These are phyloP conservation scores for Phanerochaete sordida DNA, from an alignment of 768 basidiomycete genomes.

Conservation along the genomic window DNA sequence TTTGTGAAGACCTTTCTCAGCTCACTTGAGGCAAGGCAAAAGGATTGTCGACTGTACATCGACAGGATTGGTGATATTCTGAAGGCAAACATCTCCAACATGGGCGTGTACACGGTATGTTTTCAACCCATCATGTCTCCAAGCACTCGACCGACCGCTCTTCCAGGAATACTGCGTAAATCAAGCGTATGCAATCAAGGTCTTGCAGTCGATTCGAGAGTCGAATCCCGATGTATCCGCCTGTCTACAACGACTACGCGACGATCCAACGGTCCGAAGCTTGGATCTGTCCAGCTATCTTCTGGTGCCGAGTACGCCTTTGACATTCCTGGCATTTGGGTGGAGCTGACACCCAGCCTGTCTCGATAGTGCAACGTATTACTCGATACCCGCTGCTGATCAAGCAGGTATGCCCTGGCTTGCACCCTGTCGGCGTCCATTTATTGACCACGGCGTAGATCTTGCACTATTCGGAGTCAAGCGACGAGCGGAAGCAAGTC, in stretches of 20 bases:
- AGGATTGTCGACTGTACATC: slow-evolving; percentile 86
- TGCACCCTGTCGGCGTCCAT: no score
- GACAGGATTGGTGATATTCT: slow-evolving; percentile 87
- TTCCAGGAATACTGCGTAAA: slow-evolving; percentile 86
- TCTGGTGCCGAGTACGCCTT: slow-evolving; percentile 76
- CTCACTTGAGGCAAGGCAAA: slow-evolving; percentile 87
- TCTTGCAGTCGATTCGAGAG: slow-evolving; percentile 69
- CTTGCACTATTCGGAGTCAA: slow-evolving; percentile 70
- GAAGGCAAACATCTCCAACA: slow-evolving; percentile 66
- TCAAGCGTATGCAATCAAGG: slow-evolving; percentile 72
- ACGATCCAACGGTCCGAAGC: slow-evolving; percentile 73
- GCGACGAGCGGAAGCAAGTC: slow-evolving; percentile 57
- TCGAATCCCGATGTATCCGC: slow-evolving; percentile 59
- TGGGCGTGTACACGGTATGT: slow-evolving; percentile 77
- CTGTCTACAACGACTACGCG: slow-evolving; percentile 72
- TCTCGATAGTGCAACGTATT: slow-evolving; percentile 82
- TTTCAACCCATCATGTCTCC: background rate
- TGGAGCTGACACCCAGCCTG: background rate
- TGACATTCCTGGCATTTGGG: no score
- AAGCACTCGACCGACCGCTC: background rate
- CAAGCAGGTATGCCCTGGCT: slow-evolving; percentile 48
- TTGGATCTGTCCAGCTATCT: slow-evolving; percentile 90
- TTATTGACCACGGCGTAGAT: slow-evolving; percentile 45
- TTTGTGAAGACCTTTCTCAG: slow-evolving; percentile 69
- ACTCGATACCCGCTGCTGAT: slow-evolving; percentile 92